phyloP scores from a whole-genome alignment of 371 early-diverging fungal genomes.

The Syncephalastrum racemosum region DNA sequence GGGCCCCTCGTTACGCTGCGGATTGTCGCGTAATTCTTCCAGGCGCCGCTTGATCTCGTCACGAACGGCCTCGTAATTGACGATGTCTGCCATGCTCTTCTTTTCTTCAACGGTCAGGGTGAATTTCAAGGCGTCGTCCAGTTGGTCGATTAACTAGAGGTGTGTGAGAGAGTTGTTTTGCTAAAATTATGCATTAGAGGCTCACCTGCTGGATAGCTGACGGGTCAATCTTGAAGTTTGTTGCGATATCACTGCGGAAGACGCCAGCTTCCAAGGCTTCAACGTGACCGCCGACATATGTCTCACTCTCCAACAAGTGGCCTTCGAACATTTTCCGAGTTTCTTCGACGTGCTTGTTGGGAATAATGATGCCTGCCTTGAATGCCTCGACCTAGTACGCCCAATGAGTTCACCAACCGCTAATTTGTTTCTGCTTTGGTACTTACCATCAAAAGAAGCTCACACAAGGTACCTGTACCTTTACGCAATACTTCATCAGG shows the following conservation, averaged over 20 bases:
- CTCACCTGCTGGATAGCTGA: conserved; percentile 71
- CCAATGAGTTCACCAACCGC: neutral
- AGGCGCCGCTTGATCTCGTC: conserved; percentile 46
- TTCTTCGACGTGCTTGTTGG: conserved; percentile 90
- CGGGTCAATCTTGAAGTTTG: conserved; percentile 83
- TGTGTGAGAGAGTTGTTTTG: neutral
- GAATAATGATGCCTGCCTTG: conserved; percentile 92
- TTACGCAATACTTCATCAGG: conserved; percentile 97
- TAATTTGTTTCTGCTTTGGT: neutral
- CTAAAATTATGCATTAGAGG: neutral
- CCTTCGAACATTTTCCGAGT: conserved; percentile 84
- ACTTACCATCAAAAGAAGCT: conserved; percentile 94
- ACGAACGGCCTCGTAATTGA: conserved; percentile 77
- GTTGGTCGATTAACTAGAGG: conserved; percentile 77
- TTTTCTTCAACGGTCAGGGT: conserved; percentile 85
- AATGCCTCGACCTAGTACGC: conserved; percentile 81
- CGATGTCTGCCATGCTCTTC: conserved; percentile 63
- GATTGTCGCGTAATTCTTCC: conserved; percentile 68
- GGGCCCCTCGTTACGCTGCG: conserved; percentile 79
- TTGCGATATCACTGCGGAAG: conserved; percentile 95
- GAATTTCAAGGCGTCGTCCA: conserved; percentile 92
- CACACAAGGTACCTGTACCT: conserved; percentile 99
- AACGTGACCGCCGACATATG: conserved; percentile 99
- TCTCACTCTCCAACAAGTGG: conserved; percentile 92
- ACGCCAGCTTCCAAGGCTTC: conserved; percentile 99